Evolutionary conservation across 169 alveolate species (phyloP).

Genomic region (Plasmodium blacklocki): DNA sequence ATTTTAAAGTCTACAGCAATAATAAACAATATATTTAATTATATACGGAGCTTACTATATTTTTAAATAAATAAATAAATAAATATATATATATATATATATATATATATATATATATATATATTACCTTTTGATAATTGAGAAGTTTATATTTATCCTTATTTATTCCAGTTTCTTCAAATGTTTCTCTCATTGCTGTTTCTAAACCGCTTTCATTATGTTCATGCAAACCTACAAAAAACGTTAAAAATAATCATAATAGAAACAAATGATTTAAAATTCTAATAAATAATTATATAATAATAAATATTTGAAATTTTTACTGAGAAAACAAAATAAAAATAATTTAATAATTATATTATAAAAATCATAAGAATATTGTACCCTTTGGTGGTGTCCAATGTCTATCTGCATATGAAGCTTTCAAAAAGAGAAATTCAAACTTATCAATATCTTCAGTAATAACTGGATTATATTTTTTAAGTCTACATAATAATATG

Average conservation of each 20-base stretch:
- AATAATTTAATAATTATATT: not conserved
- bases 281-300: no score
- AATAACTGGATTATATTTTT: not conserved
- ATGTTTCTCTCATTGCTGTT: constrained; percentile 85
- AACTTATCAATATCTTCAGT: constrained; percentile 5
- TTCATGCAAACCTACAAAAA: constrained; percentile 80
- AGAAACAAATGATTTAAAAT: constrained; percentile 4
- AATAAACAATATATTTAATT: not conserved
- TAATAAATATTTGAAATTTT: not conserved
- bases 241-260: not conserved
- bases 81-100: not conserved
- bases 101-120: not conserved
- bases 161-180: constrained; percentile 83
- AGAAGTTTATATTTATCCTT: constrained; percentile 76
- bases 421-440: constrained; percentile 81
- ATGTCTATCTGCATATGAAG: constrained; percentile 83
- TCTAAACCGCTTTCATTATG: constrained; percentile 76
- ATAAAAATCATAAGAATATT: not conserved
- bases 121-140: constrained; percentile 70
- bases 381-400: constrained; percentile 88
- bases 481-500: constrained; percentile 33
- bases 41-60: not conserved
- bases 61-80: not conserved
- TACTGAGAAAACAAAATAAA: not conserved
- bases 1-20: constrained; percentile 72